phyloP scores from a whole-genome alignment of 2,329 filamentous ascomycete genomes.

The Beauveria brongniartii region DNA sequence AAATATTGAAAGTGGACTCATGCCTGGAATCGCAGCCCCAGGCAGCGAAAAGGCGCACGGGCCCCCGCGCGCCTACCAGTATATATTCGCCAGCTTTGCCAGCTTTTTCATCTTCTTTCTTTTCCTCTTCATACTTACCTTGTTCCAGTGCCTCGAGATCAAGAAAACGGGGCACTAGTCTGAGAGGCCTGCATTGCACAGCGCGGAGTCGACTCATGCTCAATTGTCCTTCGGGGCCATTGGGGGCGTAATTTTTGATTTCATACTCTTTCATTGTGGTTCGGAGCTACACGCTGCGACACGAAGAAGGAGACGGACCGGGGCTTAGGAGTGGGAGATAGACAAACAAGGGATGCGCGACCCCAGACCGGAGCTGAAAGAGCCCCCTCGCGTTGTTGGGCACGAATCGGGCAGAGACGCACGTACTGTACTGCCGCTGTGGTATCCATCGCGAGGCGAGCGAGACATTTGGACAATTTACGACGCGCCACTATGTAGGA shows the following conservation, averaged over 20 bases:
- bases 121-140: slow-evolving; percentile 45
- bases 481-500: too few relatives aligned
- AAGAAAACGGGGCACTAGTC: slow-evolving; percentile 33
- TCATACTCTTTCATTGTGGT: slow-evolving; percentile 36
- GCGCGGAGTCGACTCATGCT: slow-evolving; percentile 38
- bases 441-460: too few relatives aligned
- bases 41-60: slow-evolving; percentile 17
- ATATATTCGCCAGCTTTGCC: slow-evolving; percentile 15
- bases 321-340: not conserved
- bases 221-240: slow-evolving; percentile 46
- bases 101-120: slow-evolving; percentile 14
- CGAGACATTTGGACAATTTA: too few relatives aligned
- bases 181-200: slow-evolving; percentile 46
- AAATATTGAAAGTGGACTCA: not conserved
- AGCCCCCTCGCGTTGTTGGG: too few relatives aligned
- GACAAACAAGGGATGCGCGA: too few relatives aligned
- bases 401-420: too few relatives aligned
- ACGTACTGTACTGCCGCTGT: too few relatives aligned
- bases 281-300: slow-evolving; percentile 27
- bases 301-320: slow-evolving; percentile 31
- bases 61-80: slow-evolving; percentile 11
- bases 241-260: slow-evolving; percentile 43
- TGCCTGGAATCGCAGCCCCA: slow-evolving; percentile 11
- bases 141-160: slow-evolving; percentile 35
- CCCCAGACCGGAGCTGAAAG: too few relatives aligned